These are phyloP conservation scores for Coemansia brasiliensis DNA, from an alignment of 192 early-diverging fungal species.

Conservation along the genomic window DNA sequence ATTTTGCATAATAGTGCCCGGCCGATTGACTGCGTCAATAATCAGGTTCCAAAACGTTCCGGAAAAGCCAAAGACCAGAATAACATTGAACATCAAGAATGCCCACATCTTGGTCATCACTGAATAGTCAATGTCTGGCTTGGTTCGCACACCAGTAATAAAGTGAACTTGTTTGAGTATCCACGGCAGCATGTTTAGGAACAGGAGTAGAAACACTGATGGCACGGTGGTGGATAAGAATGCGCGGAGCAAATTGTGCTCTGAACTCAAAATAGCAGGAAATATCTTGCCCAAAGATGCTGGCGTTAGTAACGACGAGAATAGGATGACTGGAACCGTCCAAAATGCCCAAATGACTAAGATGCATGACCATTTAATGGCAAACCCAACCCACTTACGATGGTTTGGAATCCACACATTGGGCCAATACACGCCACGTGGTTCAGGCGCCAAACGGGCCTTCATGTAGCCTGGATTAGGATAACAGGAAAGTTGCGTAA, in stretches of 20 bases:
- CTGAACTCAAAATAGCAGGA: constrained; percentile 59
- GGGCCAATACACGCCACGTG: constrained; percentile 74
- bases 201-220: constrained; percentile 67
- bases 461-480: constrained; percentile 66
- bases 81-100: constrained; percentile 73
- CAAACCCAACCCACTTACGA: constrained; percentile 57
- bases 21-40: constrained; percentile 63
- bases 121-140: constrained; percentile 49
- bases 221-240: constrained; percentile 72
- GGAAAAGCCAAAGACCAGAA: constrained; percentile 74
- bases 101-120: constrained; percentile 70
- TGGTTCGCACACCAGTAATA: constrained; percentile 45
- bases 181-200: constrained; percentile 68
- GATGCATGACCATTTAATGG: constrained; percentile 58
- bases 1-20: constrained; percentile 60
- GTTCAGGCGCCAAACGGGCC: constrained; percentile 68
- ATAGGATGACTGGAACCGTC: constrained; percentile 66
- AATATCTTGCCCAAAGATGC: constrained; percentile 61
- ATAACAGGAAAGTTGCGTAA: constrained; percentile 65
- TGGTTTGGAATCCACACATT: constrained; percentile 65
- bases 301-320: constrained; percentile 67
- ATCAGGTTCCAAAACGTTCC: constrained; percentile 66
- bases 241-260: constrained; percentile 57
- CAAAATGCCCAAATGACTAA: constrained; percentile 75
- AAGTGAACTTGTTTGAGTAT: constrained; percentile 60